Evolutionary conservation across 805 yeast genomes (phyloP).

Genomic region (Suhomyces vadensis): DNA sequence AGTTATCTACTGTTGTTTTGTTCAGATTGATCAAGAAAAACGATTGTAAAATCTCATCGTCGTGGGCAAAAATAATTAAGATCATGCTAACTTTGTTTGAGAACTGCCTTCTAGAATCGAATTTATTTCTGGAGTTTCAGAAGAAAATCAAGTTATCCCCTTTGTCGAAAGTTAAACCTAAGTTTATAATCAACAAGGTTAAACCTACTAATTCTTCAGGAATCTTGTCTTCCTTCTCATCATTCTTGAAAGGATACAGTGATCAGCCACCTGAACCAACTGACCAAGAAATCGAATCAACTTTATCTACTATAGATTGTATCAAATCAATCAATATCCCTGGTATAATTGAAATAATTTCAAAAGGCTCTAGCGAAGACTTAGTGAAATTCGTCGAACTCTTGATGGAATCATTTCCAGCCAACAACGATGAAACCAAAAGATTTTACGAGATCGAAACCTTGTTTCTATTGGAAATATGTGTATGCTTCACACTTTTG

Average conservation of each 20-base stretch:
- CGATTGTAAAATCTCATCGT: slow-evolving; percentile 46
- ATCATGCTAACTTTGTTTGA: slow-evolving; percentile 67
- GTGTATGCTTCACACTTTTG: slow-evolving; percentile 37
- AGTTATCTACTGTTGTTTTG: slow-evolving; percentile 80
- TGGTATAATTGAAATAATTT: slow-evolving; percentile 53
- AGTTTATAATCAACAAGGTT: slow-evolving; percentile 60
- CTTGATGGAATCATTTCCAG: slow-evolving; percentile 31
- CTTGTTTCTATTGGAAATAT: slow-evolving; percentile 49
- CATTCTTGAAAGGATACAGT: slow-evolving; percentile 81
- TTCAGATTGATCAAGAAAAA: slow-evolving; percentile 73
- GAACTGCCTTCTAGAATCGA: slow-evolving; percentile 68
- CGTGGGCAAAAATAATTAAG: slow-evolving; percentile 64
- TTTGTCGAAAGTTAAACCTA: slow-evolving; percentile 65
- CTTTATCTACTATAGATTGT: slow-evolving; percentile 81
- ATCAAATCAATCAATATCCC: slow-evolving; percentile 66
- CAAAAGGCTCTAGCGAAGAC: slow-evolving; percentile 36
- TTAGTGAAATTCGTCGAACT: slow-evolving; percentile 31
- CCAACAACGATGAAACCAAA: slow-evolving; percentile 26
- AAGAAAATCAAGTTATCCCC: slow-evolving; percentile 50
- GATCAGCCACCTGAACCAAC: slow-evolving; percentile 92
- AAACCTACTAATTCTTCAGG: slow-evolving; percentile 73
- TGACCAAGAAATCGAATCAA: slow-evolving; percentile 86
- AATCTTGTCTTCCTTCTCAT: slow-evolving; percentile 85
- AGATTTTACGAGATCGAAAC: slow-evolving; percentile 48
- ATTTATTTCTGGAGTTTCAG: slow-evolving; percentile 63